Base-by-base conservation (phyloP, 345 rosid genomes). In the Salix brachista region DNA sequence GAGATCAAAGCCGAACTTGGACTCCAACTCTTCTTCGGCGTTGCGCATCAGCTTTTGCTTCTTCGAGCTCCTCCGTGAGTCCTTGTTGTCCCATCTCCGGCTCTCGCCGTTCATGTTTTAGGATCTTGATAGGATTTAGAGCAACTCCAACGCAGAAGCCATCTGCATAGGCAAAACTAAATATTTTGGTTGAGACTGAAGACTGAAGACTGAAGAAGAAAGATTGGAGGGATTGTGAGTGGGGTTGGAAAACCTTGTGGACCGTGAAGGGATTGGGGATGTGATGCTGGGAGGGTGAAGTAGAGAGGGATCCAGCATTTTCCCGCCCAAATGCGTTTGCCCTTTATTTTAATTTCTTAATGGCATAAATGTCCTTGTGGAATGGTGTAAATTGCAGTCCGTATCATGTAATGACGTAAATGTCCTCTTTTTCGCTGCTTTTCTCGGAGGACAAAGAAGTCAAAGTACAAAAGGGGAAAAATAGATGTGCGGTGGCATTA, bases 1-100 rank as follows among this genome's bases (percentile, higher is more conserved):
- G 61, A 95, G 84, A 85, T 87, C 94, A 81, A 89, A 93, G 69
- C 99, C 99, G 62, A 95, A 83, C 89, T 91, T 95, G 25, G 91
- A 77, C 86, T 90, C 96, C 36, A 91, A 92, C 85, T 91, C 91
- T 67, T 95, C 99, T 84, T 90, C 96, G 36, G 91, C 90, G 46
- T 72, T 89, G 28, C 89, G 96, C 66, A 90, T 77, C 50, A 87
- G 85, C 84, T 88, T 91, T 85, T 82, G 91, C 87, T 76, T 90
- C 85, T 88, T 93, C 41, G 88, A 78, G 77, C 84, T 77, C 76
- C 94, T 81, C 42, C 71, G 44, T 6, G 80, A 80, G 70, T 88
- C 93, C 58, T 75, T 71, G 23, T 86, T 90, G 61, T 86, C 91
- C 79, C 90, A 75, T 78, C 86, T 85, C 65, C 93, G 87, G 72